Evolutionary conservation across 2,329 filamentous ascomycete species (phyloP).

Genomic region (Sporothrix brunneoviolacea): DNA sequence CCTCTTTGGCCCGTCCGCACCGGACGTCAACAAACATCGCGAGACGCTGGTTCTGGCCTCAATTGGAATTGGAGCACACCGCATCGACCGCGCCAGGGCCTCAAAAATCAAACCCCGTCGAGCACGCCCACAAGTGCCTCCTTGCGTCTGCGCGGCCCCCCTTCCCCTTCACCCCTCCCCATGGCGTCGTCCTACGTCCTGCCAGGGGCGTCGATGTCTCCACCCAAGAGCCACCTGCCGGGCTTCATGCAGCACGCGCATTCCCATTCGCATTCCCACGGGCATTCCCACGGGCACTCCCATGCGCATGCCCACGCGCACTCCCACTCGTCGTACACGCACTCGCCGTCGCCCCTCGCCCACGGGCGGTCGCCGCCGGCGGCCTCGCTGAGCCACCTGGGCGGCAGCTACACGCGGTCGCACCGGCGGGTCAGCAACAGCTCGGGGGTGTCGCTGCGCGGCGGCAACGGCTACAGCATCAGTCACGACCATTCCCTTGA

Average conservation of each 20-base stretch:
- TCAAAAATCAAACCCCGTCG: too few species aligned
- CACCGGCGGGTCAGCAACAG: slow-evolving; percentile 22
- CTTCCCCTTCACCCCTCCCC: slow-evolving; percentile 27
- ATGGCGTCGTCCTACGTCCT: slow-evolving; percentile 45
- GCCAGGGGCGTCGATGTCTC: slow-evolving; percentile 40
- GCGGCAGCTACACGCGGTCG: slow-evolving; percentile 7
- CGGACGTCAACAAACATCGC: too few species aligned
- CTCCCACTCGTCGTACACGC: slow-evolving; percentile 27
- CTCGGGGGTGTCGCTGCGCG: slow-evolving; percentile 15
- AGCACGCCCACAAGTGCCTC: background rate
- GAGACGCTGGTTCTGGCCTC: background rate
- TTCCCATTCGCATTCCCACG: slow-evolving; percentile 13
- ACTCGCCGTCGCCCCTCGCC: slow-evolving; percentile 35
- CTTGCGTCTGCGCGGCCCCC: background rate
- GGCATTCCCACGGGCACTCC: slow-evolving; percentile 31
- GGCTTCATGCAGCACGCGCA: slow-evolving; percentile 26
- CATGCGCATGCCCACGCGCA: slow-evolving; percentile 23
- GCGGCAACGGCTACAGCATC: slow-evolving; percentile 25
- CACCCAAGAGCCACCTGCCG: slow-evolving; percentile 35
- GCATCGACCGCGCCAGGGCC: too few species aligned
- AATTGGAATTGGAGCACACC: background rate
- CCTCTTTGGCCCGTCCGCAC: background rate
- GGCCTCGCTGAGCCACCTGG: slow-evolving; percentile 17
- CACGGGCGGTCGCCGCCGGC: slow-evolving; percentile 27
- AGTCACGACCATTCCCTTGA: slow-evolving; percentile 13